A percentile compares a stretch with the other conserved stretches of the same genome.
These are phyloP conservation scores for Scytalidium sp. DNA, from an alignment of 2,329 filamentous ascomycete species.

Conservation along the genomic window DNA sequence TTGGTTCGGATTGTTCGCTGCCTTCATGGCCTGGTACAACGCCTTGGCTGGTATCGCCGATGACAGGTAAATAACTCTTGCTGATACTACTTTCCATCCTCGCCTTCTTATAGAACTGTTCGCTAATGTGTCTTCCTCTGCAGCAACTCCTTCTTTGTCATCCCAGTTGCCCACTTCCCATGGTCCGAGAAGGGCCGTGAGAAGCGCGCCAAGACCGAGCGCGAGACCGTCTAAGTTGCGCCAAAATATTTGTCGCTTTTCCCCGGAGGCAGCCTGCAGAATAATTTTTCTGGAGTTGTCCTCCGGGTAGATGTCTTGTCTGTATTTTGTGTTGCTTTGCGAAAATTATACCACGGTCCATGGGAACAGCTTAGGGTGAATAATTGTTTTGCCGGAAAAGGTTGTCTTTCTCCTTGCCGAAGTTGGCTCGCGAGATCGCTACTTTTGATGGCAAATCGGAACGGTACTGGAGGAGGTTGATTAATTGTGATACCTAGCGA, in stretches of 20 bases:
- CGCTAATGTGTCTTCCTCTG: constrained; percentile 30
- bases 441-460: constrained; percentile 7
- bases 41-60: constrained; percentile 80
- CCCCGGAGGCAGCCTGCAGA: too few species aligned
- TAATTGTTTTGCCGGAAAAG: too few species aligned
- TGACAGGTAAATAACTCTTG: constrained; percentile 46
- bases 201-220: constrained; percentile 49
- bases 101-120: neutral
- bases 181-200: constrained; percentile 80
- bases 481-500: too few species aligned
- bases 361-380: too few species aligned
- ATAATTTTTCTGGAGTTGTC: too few species aligned
- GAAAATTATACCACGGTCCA: too few species aligned
- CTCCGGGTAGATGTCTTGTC: too few species aligned
- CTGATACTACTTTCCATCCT: neutral
- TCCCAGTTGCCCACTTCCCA: constrained; percentile 91
- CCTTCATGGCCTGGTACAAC: constrained; percentile 85
- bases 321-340: too few species aligned
- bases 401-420: too few species aligned
- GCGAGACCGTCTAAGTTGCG: constrained; percentile 23
- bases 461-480: too few species aligned
- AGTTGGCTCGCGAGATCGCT: too few species aligned
- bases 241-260: too few species aligned
- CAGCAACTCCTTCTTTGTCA: constrained; percentile 85
- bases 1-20: constrained; percentile 74